Base-by-base conservation (phyloP, 2,329 filamentous ascomycete species). In the Cylindrodendrum hubeiense region DNA sequence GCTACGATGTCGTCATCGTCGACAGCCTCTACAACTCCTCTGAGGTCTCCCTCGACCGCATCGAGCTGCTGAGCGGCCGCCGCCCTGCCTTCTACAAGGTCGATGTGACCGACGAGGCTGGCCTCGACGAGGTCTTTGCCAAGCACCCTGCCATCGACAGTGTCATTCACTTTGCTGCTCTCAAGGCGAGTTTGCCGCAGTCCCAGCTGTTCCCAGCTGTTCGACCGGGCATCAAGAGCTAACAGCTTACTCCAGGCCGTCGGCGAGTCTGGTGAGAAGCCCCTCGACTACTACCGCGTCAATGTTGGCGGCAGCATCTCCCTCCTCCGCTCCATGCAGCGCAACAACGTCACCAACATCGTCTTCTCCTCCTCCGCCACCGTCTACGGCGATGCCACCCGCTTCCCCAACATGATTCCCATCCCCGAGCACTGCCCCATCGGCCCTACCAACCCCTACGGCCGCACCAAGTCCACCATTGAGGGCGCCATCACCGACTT, bases 21-120 rank as follows among this genome's bases (percentile, higher is more conserved):
- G 96, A 99, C 85, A 98, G 90, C 83, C 89, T 98, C 72, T 97
- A 97, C 91, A 99, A 99, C 84, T 98, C 96, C 52, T 97, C 93
- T 67, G 87, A 91, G 76, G 95, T 97, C 76, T 93, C 93, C 70
- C 83, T 99, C 75, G 95, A 97, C 81, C 95, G 96, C 79, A 97
- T 99, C 78, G 94, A 98, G 86, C 88, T 97, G 76, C 93, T 99
- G 80, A 90, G 87, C 80, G 95, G 96, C 78, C 96, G 94, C 84
- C 91, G 92, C 70, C 94, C 96, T 61, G 84, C 86, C 67, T 98
- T 98, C 81, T 90, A 94, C 85, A 84, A 97, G 80, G 85, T 90
- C 78, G 96, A 99, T 82, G 89, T 99, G 76, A 98, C 94, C 73
- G 89, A 98, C 78, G 92, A 96, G 80, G 87, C 87, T 68, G 92